Evolutionary conservation across 1,139 yeast species (phyloP), one percentile per base, ranked within the genome.

Genomic region (Hanseniaspora sp.): DNA sequence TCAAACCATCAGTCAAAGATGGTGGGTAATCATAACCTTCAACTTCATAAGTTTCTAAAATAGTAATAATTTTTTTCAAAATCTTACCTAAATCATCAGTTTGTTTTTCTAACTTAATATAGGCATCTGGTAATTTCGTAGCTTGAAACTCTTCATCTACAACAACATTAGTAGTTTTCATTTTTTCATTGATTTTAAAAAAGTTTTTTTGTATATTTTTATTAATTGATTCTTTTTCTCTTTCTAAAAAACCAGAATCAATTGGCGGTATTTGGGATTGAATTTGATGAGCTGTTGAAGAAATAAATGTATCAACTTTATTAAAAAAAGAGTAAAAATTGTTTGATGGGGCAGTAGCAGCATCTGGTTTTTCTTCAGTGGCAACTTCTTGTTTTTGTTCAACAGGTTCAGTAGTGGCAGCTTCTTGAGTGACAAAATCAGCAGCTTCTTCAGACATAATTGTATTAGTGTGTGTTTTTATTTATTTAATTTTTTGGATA

Each of bases 1-100:
- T 62, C 34, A 77, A 65, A 39, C 79, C 63, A 72, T 84, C 77
- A 61, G 77, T 65, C 65, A 81, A 72, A 53, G 83, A 84, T 41
- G 87, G 87, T 34, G 88, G 88, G 61, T 81, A 82, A 64, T 83
- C 90, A 65, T 83, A 83, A 52, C 83, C 78, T 54, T 80, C 80
- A 57, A 80, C 75, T 61, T 75, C 83, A 63, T 76, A 83, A 18
- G 71, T 68, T 56, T 75, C 80, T 45, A 84, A 78, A 60, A 79
- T 78, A 33, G 74, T 72, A 55, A 82, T 71, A 59, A 81, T 71
- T 64, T 79, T 80, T 58, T 79, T 77, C 68, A 80, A 80, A 59
- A 80, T 75, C 55, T 73, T 73, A 63, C 79, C 77, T 60, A 82
- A 71, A 55, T 77, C 73, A 67, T 82, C 92, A 58, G 83, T 81